These are phyloP conservation scores for Corymbia maculata DNA, from an alignment of 345 rosid species.

Conservation along the genomic window DNA sequence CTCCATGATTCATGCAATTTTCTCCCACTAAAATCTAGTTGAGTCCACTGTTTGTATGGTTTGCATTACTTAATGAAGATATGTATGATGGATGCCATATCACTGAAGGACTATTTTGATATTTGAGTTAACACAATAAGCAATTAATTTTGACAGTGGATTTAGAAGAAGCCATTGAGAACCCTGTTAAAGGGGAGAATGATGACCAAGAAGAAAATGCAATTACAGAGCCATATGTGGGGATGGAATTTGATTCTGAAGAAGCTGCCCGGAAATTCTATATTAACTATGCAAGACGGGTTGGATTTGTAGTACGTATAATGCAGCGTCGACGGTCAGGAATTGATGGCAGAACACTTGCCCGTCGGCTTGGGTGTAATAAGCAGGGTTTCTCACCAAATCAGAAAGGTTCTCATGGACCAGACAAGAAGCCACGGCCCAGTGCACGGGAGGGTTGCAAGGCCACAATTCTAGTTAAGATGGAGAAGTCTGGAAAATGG, in stretches of 20 bases:
- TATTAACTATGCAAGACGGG: slow-evolving; percentile 45
- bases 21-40: not conserved
- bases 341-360: slow-evolving; percentile 66
- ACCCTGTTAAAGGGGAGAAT: slow-evolving; percentile 24
- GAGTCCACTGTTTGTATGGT: not conserved
- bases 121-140: not conserved
- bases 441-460: slow-evolving; percentile 83
- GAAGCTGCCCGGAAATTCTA: slow-evolving; percentile 63
- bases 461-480: slow-evolving; percentile 66
- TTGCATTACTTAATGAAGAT: not conserved
- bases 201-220: slow-evolving; percentile 19
- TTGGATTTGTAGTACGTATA: slow-evolving; percentile 64
- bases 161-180: slow-evolving; percentile 26
- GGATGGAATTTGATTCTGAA: slow-evolving; percentile 79
- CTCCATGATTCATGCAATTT: not conserved
- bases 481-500: slow-evolving; percentile 83
- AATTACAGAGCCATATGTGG: slow-evolving; percentile 51
- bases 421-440: slow-evolving; percentile 45
- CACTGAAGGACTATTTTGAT: not conserved
- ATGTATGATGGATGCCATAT: not conserved
- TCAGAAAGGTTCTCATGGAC: slow-evolving; percentile 22
- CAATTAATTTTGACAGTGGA: slow-evolving; percentile 27
- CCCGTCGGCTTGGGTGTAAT: slow-evolving; percentile 80
- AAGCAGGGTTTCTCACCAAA: slow-evolving; percentile 73
- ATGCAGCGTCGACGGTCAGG: slow-evolving; percentile 85